These are phyloP conservation scores for Babesia ovis DNA, from an alignment of 169 alveolate genomes.

Conservation along the genomic window DNA sequence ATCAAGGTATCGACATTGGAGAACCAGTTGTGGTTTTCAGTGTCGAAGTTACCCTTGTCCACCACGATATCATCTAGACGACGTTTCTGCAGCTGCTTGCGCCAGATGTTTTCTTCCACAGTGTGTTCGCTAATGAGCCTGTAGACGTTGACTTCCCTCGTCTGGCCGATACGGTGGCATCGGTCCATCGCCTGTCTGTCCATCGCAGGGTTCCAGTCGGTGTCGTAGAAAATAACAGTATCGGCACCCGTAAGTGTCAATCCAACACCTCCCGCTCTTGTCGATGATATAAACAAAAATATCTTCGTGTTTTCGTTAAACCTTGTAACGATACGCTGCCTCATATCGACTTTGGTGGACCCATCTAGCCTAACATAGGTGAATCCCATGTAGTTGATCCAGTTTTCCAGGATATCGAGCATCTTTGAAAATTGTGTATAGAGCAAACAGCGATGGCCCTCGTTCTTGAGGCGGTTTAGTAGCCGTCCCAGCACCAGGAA, in stretches of 20 bases:
- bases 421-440: constrained; percentile 97
- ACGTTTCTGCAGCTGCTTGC: constrained; percentile 94
- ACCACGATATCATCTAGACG: constrained; percentile 95
- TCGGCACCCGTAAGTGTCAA: constrained; percentile 98
- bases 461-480: constrained; percentile 85
- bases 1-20: constrained; percentile 72
- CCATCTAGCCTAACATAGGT: constrained; percentile 98
- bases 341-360: constrained; percentile 92
- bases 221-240: constrained; percentile 96
- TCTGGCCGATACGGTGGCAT: constrained; percentile 98
- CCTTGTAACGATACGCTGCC: constrained; percentile 93
- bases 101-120: constrained; percentile 96
- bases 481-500: constrained; percentile 81
- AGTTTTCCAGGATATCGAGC: constrained; percentile 95
- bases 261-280: constrained; percentile 99
- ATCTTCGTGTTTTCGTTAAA: constrained; percentile 92
- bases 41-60: constrained; percentile 93
- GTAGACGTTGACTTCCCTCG: constrained; percentile 95
- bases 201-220: constrained; percentile 99
- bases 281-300: constrained; percentile 95
- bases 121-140: constrained; percentile 94
- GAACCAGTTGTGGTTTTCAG: constrained; percentile 70
- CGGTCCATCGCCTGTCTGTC: constrained; percentile 99
- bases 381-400: constrained; percentile 91
- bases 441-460: constrained; percentile 92